Base-by-base conservation (phyloP, 768 basidiomycete species). In the Trametes cubensis region DNA sequence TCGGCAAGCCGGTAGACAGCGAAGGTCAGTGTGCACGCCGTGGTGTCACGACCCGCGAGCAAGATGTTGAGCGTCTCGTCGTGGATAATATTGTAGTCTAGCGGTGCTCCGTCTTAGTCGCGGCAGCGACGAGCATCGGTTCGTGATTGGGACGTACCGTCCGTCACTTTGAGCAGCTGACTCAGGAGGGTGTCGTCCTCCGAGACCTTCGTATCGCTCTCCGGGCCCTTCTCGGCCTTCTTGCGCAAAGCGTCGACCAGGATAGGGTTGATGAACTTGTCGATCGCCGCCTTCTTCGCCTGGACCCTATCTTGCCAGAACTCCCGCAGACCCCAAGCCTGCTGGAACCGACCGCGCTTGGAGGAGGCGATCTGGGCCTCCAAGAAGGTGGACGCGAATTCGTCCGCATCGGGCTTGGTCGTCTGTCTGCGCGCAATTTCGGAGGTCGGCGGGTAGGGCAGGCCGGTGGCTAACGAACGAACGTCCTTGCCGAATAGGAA, bases 401-500 rank as follows among this genome's bases (percentile, higher is more conserved):
- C 60, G 69, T 78, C 71, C 39, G 76, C 54, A 2, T 30, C 54
- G 4, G 76, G 70, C 63, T 75, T 55, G 71, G 28, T 68, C 65
- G 45, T 69, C 51, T 63, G 74, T 66, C 61, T 52, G 41, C 58
- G 47, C 20, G 49, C 55, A 34, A 55, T 63, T 3, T 66, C 44
- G 1, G 72, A 57, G 17, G 72, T 69, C 45, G 74, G 73, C 1
- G 81, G 79, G 56, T 77, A 77, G 0, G 78, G 77, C 2, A 84
- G 71, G 2, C 67, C 64, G 0, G 70, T 69, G 8, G 65, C 58
- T 18, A 84, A 68, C 78, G 60, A 4, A 82, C 71, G 21, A 76
- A 74, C 40, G 69, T 68, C 4, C 82, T n/a, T n/a, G n/a, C n/a
- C 83, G 55, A 83, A 83, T 45, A 85, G 70, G 66, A 86, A 85